Base-by-base conservation (phyloP, 176 grass and related monocot genomes). In the Oryza officinalis region DNA sequence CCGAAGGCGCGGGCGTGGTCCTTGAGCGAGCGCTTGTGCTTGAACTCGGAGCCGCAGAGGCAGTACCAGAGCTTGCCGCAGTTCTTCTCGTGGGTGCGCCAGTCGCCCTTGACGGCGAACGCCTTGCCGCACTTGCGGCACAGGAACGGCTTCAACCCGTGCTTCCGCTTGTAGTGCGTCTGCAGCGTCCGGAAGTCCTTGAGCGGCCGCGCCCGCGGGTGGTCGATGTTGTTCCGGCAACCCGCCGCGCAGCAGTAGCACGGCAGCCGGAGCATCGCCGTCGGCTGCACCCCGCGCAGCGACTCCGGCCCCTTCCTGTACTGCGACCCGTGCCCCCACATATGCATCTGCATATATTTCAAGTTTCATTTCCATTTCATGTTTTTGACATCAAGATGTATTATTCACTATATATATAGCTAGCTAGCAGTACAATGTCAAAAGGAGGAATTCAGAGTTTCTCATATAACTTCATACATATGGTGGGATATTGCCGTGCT, bases 41-140 rank as follows among this genome's bases (percentile, higher is more conserved):
- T 98, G 89, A 98, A 98, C 84, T 98, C 96, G 54, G 96, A 98
- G 68, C 96, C 96, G 37, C 96, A 98, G 84, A 92, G 88, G 87
- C 96, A 98, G 86, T 95, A 98, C 96, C 96, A 98, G 86, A 98
- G 90, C 84, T 92, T 98, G 85, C 96, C 96, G 77, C 96, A 98
- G 80, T 98, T 98, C 87, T 98, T 98, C 93, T 98, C 96, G 88
- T 98, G 96, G 18, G 96, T 98, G 71, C 96, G 90, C 96, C 96
- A 98, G 82, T 98, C 96, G 6, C 96, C 96, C 81, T 88, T 95
- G 30, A 98, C 96, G 27, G 96, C 96, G 72, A 98, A 98, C 27
- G 96, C 93, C 87, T 98, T 98, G 79, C 96, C 91, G 77, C 96
- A 98, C 83, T 90, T 93, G 77, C 96, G 93, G 84, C 96, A 98